These are phyloP conservation scores for Phytophthora fragariaefolia DNA, from an alignment of 352 stramenopile genomes.

Conservation along the genomic window DNA sequence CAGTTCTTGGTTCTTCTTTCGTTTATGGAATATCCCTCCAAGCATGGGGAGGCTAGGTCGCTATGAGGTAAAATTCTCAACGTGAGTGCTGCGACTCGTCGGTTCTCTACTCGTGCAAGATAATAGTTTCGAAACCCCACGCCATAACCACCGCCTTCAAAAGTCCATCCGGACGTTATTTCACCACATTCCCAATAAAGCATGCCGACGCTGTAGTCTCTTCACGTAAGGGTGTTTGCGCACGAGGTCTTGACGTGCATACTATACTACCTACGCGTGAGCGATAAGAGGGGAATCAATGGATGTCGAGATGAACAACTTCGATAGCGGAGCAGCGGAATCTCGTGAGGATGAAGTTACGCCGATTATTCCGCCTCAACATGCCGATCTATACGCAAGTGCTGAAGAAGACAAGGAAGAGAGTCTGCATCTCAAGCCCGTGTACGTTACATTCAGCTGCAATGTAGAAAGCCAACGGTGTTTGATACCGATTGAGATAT, in stretches of 20 bases:
- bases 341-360: conserved; percentile 13
- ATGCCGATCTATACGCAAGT: not conserved
- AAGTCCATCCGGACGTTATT: conserved; percentile 17
- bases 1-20: conserved; percentile 80
- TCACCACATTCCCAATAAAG: conserved; percentile 10
- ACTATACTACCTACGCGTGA: not conserved
- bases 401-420: conserved; percentile 43
- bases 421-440: conserved; percentile 48
- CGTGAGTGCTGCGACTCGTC: conserved; percentile 7
- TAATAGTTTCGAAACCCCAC: conserved; percentile 45
- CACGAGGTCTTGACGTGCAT: conserved; percentile 9
- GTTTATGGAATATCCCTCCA: conserved; percentile 80
- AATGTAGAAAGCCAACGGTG: too few species aligned
- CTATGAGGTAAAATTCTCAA: not conserved
- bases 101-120: not conserved
- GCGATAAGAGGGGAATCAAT: conserved; percentile 10
- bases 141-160: conserved; percentile 15
- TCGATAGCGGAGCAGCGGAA: not conserved
- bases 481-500: not conserved
- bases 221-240: not conserved
- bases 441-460: conserved; percentile 26
- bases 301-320: conserved; percentile 12
- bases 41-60: conserved; percentile 49
- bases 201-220: not conserved
- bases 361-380: conserved; percentile 2